phyloP scores from a whole-genome alignment of 768 basidiomycete genomes.

The Dendrothele bispora region DNA sequence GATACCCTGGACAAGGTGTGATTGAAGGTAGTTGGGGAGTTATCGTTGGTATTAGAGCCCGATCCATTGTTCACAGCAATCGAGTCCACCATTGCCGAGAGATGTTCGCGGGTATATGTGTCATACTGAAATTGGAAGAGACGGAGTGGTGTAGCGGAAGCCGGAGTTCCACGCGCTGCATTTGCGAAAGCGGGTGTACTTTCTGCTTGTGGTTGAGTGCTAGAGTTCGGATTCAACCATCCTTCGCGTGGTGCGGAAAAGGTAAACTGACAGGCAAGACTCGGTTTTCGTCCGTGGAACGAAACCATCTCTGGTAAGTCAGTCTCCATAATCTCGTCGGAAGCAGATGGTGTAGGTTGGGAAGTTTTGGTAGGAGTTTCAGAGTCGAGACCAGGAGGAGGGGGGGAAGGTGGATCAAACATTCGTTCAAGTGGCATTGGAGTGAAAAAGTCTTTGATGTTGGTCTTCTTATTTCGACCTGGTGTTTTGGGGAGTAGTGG shows the following conservation, averaged over 20 bases:
- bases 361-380: constrained; percentile 13
- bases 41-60: constrained; percentile 39
- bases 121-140: constrained; percentile 96
- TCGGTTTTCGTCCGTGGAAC: constrained; percentile 45
- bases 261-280: constrained; percentile 66
- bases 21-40: constrained; percentile 46
- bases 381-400: constrained; percentile 25
- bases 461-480: constrained; percentile 44
- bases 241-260: constrained; percentile 59
- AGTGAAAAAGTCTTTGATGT: constrained; percentile 83
- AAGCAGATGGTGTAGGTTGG: constrained; percentile 5
- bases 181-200: constrained; percentile 52
- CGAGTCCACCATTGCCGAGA: constrained; percentile 92
- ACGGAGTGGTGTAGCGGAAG: constrained; percentile 74
- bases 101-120: constrained; percentile 92
- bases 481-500: constrained; percentile 69
- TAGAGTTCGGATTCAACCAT: constrained; percentile 26
- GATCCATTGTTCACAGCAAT: constrained; percentile 83
- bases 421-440: constrained; percentile 85
- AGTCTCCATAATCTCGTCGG: constrained; percentile 48
- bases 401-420: constrained; percentile 93
- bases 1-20: constrained; percentile 48
- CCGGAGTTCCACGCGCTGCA: constrained; percentile 27
- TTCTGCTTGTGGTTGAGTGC: constrained; percentile 52
- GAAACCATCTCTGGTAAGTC: constrained; percentile 50